These are phyloP conservation scores for Trichoderma sp. DNA, from an alignment of 2,329 filamentous ascomycete genomes.

Conservation along the genomic window DNA sequence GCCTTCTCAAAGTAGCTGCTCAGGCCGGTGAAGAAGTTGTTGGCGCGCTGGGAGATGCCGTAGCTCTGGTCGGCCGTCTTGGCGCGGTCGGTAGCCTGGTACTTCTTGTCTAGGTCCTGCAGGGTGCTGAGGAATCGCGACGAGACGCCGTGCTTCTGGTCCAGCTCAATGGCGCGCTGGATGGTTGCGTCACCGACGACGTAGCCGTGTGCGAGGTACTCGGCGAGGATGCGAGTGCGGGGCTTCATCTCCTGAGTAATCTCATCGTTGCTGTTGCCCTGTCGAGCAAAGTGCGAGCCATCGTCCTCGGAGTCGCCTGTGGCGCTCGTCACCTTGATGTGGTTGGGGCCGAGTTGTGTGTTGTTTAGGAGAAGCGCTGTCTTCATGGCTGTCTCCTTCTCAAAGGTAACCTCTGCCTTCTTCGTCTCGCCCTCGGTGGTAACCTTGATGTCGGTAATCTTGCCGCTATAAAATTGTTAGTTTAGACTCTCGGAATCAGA, in stretches of 20 bases:
- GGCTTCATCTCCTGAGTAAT: slow-evolving; percentile 97
- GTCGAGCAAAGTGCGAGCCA: slow-evolving; percentile 51
- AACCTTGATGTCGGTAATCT: slow-evolving; percentile 81
- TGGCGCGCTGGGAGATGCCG: slow-evolving; percentile 72
- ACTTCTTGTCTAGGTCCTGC: slow-evolving; percentile 75
- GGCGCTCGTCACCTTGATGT: slow-evolving; percentile 71
- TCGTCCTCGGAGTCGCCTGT: slow-evolving; percentile 66
- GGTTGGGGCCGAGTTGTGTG: slow-evolving; percentile 84
- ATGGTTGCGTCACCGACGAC: slow-evolving; percentile 72
- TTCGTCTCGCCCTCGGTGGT: slow-evolving; percentile 67
- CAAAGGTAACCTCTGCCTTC: slow-evolving; percentile 89
- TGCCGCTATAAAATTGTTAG: slow-evolving; percentile 60
- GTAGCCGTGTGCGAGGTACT: slow-evolving; percentile 96
- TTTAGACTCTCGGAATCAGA: too few species aligned
- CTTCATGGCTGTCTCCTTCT: slow-evolving; percentile 95
- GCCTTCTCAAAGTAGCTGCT: slow-evolving; percentile 95
- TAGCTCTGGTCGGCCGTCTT: slow-evolving; percentile 82
- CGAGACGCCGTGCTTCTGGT: slow-evolving; percentile 85
- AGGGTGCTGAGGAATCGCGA: slow-evolving; percentile 75
- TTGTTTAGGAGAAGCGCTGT: slow-evolving; percentile 96
- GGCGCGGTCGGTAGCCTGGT: slow-evolving; percentile 83
- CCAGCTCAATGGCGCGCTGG: slow-evolving; percentile 79
- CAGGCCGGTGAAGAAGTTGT: slow-evolving; percentile 61
- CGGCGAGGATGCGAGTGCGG: slow-evolving; percentile 85
- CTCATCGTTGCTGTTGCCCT: slow-evolving; percentile 61